Conservation (phyloP, 2,329 filamentous ascomycete genomes). For the Colletotrichum caudatum region DNA sequence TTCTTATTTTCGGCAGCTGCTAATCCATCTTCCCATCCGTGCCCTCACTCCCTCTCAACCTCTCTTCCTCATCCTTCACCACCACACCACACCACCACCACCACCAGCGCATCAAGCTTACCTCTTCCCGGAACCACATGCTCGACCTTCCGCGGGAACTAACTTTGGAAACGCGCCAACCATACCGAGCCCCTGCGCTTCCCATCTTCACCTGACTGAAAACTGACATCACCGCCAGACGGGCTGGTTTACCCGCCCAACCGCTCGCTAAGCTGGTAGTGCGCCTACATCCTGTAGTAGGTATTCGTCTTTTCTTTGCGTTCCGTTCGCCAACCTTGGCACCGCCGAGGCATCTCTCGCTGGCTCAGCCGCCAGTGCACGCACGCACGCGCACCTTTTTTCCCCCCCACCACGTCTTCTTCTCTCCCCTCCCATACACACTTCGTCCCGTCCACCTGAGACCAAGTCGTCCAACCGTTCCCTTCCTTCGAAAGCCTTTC, state of each 20-base stretch:
- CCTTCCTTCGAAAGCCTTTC: neutral
- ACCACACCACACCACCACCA: neutral
- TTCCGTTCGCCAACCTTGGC: neutral
- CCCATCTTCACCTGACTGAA: slow-evolving; percentile 29
- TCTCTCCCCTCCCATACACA: neutral
- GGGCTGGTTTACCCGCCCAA: slow-evolving; percentile 17
- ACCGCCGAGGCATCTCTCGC: slow-evolving; percentile 18
- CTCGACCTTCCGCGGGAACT: slow-evolving; percentile 25
- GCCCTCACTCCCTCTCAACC: neutral
- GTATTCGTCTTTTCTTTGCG: neutral
- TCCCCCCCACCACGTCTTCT: neutral
- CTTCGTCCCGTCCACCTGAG: slow-evolving; percentile 6
- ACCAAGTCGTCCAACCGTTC: slow-evolving; percentile 4
- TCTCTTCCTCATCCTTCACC: slow-evolving; percentile 16
- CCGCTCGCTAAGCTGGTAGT: neutral
- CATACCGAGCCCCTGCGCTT: slow-evolving; percentile 10
- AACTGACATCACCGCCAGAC: slow-evolving; percentile 36
- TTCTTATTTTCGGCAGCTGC: slow-evolving; percentile 24
- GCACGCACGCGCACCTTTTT: neutral
- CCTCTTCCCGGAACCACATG: slow-evolving; percentile 34
- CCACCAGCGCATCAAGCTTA: slow-evolving; percentile 10
- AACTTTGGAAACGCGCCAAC: slow-evolving; percentile 26
- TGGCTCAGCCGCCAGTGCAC: slow-evolving; percentile 1
- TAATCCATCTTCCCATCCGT: slow-evolving; percentile 25
- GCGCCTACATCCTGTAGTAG: too few species aligned